Conservation (phyloP, 208 protist species). For the Trypanosoma cruzi region DNA sequence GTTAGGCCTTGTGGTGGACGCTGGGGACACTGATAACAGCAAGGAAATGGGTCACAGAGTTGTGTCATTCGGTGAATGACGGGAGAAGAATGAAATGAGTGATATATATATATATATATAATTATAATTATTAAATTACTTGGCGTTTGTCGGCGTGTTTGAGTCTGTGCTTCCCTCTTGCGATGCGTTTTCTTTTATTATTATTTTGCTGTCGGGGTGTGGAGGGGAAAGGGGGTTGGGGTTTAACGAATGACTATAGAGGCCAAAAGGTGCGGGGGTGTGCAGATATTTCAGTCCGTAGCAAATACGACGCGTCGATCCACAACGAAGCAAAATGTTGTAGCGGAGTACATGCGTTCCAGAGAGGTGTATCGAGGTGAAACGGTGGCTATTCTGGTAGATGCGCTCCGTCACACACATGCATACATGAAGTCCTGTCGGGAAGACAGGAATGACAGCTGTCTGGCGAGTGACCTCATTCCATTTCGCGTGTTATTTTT, state of each 20-base stretch:
- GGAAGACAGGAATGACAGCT: background rate
- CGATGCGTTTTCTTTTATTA: too few species aligned
- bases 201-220: background rate
- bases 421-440: constrained; percentile 13
- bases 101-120: constrained; percentile 19
- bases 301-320: background rate
- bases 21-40: constrained; percentile 1
- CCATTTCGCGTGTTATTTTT: constrained; percentile 55
- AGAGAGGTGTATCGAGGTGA: constrained; percentile 48
- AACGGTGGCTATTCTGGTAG: constrained; percentile 60
- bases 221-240: background rate
- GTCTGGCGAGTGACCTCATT: background rate
- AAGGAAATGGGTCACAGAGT: background rate
- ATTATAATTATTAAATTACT: background rate
- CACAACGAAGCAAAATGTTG: background rate
- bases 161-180: background rate
- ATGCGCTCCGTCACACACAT: constrained; percentile 52
- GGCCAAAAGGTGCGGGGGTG: background rate
- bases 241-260: background rate
- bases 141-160: background rate
- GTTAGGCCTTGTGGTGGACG: background rate
- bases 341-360: constrained; percentile 55
- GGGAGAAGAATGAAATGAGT: background rate
- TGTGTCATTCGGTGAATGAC: background rate
- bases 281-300: background rate